These are phyloP conservation scores for Sequoiadendron giganteum DNA, from an alignment of 75 land plant genomes.

Conservation along the genomic window DNA sequence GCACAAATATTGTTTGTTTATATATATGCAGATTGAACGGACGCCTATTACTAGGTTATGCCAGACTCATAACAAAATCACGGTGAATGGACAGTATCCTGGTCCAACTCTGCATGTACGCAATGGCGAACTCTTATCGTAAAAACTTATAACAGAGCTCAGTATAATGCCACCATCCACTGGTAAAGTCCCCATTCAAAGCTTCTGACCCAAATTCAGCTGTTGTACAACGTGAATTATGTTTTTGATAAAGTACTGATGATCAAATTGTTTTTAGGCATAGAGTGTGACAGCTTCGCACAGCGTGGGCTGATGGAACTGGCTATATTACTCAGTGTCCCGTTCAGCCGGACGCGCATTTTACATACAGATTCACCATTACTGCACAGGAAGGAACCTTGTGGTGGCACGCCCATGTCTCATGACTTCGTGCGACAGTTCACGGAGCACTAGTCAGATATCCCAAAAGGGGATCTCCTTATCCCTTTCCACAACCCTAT, in stretches of 20 bases:
- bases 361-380: constrained; percentile 20
- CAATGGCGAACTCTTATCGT: constrained; percentile 19
- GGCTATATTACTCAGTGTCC: constrained; percentile 24
- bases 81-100: constrained; percentile 17
- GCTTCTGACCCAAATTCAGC: too few species aligned
- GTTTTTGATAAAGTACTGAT: not conserved
- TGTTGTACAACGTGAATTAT: not conserved
- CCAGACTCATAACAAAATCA: not conserved
- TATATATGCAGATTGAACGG: not conserved
- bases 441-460: constrained; percentile 18
- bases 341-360: not conserved
- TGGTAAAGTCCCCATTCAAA: not conserved
- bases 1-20: not conserved
- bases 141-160: constrained; percentile 10
- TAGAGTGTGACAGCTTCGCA: constrained; percentile 14
- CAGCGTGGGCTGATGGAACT: constrained; percentile 19
- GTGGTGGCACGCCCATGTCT: constrained; percentile 25
- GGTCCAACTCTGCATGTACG: constrained; percentile 19
- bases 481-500: constrained; percentile 17
- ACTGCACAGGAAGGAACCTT: constrained; percentile 13
- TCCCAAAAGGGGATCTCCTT: constrained; percentile 6
- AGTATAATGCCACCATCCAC: constrained; percentile 15
- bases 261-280: constrained; percentile 7
- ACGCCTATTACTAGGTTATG: not conserved
- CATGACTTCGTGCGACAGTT: constrained; percentile 21